Conservation (phyloP, 2,329 filamentous ascomycete species). For the Pseudofabraea citricarpa region DNA sequence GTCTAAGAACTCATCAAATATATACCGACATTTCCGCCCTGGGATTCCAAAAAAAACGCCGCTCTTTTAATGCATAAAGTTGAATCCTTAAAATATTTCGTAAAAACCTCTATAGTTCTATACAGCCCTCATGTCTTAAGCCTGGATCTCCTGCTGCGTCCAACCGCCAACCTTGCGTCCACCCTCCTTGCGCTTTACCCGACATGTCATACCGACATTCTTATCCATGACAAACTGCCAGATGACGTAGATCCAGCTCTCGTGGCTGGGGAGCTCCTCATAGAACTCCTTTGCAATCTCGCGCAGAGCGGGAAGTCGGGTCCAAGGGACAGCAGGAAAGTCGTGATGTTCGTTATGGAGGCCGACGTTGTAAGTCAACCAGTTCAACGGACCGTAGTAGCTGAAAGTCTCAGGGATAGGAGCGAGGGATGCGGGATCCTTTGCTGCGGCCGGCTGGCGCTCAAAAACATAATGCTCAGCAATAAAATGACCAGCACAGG, state of each 20-base stretch:
- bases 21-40: too few relatives aligned
- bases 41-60: too few relatives aligned
- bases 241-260: constrained; percentile 88
- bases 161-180: constrained; percentile 59
- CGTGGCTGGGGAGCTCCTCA: constrained; percentile 76
- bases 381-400: constrained; percentile 91
- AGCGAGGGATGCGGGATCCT: constrained; percentile 47
- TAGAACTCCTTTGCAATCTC: constrained; percentile 89
- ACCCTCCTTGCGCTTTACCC: constrained; percentile 87
- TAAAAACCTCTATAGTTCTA: constrained; percentile 10
- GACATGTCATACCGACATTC: constrained; percentile 82
- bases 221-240: constrained; percentile 95
- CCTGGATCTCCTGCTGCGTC: constrained; percentile 67
- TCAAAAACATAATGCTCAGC: constrained; percentile 91
- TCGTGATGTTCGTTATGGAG: constrained; percentile 99
- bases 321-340: constrained; percentile 97
- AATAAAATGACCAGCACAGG: constrained; percentile 95
- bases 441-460: constrained; percentile 45
- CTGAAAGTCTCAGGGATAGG: constrained; percentile 90
- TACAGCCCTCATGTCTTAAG: constrained; percentile 36
- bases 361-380: constrained; percentile 94
- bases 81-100: not conserved
- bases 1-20: too few relatives aligned
- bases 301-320: constrained; percentile 70
- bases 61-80: too few relatives aligned